Percentiles rank a stretch among this genome's conserved stretches.
phyloP scores from a whole-genome alignment of 768 basidiomycete species.

The Pleurotus pulmonarius region DNA sequence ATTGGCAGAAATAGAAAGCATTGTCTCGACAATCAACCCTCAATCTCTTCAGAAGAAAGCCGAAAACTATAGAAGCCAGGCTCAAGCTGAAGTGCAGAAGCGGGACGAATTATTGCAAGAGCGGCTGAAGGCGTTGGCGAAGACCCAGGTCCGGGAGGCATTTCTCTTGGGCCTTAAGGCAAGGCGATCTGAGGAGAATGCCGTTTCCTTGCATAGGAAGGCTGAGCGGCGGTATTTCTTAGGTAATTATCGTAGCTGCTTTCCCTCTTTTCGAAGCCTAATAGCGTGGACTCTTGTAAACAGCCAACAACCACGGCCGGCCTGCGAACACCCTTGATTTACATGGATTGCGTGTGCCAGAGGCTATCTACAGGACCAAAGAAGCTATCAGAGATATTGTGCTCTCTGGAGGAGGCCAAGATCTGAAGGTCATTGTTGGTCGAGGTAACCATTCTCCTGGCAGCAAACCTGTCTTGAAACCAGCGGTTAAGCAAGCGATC shows the following conservation, averaged over 20 bases:
- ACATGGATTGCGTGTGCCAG: constrained; percentile 42
- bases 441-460: constrained; percentile 80
- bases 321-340: constrained; percentile 39
- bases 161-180: constrained; percentile 1
- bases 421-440: constrained; percentile 50
- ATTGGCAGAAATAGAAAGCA: not conserved
- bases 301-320: constrained; percentile 36
- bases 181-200: not conserved
- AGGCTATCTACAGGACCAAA: constrained; percentile 43
- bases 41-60: not conserved
- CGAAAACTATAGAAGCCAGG: not conserved
- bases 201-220: constrained; percentile 32
- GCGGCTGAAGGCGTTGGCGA: not conserved
- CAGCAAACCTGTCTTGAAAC: constrained; percentile 75
- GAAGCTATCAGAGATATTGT: constrained; percentile 36
- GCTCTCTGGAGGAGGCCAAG: constrained; percentile 21
- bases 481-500: constrained; percentile 76
- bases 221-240: constrained; percentile 43
- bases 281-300: not conserved
- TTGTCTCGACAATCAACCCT: not conserved
- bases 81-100: not conserved
- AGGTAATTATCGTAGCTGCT: constrained; percentile 26
- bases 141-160: not conserved
- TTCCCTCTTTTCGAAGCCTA: constrained; percentile 3
- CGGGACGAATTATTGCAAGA: not conserved